Percentiles rank a stretch among this genome's conserved stretches.
These are phyloP conservation scores for Cladosporium sp. DNA, from an alignment of 2,329 filamentous ascomycete species.

Conservation along the genomic window DNA sequence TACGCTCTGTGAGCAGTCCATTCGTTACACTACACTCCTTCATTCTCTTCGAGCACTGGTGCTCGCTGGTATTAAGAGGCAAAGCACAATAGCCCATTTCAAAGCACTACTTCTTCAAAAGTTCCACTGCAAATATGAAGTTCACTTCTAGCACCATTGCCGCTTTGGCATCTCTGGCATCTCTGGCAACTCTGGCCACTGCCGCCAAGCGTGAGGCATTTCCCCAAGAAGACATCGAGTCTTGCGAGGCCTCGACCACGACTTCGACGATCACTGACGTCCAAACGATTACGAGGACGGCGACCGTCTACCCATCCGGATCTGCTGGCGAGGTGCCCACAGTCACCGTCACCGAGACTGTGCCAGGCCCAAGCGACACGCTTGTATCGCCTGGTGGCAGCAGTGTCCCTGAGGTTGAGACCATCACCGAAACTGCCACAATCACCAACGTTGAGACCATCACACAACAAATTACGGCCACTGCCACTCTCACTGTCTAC, in stretches of 20 bases:
- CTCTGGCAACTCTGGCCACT: constrained; percentile 42
- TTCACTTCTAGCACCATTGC: constrained; percentile 37
- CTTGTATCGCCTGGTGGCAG: constrained; percentile 1
- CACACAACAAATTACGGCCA: constrained; percentile 3
- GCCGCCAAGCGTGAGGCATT: constrained; percentile 37
- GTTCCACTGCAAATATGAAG: constrained; percentile 26
- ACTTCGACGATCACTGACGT: constrained; percentile 11
- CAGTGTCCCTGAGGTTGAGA: neutral
- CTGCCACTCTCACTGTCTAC: constrained; percentile 1
- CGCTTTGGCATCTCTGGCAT: constrained; percentile 35
- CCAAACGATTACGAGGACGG: constrained; percentile 5
- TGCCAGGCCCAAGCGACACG: neutral
- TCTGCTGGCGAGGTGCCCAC: constrained; percentile 2
- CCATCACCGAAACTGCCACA: constrained; percentile 17
- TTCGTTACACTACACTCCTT: constrained; percentile 19
- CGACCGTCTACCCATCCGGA: constrained; percentile 1
- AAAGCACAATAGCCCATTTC: constrained; percentile 9
- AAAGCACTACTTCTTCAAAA: constrained; percentile 10
- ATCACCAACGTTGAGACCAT: constrained; percentile 14
- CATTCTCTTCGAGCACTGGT: constrained; percentile 21
- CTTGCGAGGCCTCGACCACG: constrained; percentile 10
- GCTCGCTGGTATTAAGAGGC: constrained; percentile 18
- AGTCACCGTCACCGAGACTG: constrained; percentile 18
- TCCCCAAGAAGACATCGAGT: constrained; percentile 7
- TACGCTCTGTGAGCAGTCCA: constrained; percentile 30